Evolutionary conservation across 1,284 basidiomycete species (phyloP).

Genomic region (Tilletia setariae): DNA sequence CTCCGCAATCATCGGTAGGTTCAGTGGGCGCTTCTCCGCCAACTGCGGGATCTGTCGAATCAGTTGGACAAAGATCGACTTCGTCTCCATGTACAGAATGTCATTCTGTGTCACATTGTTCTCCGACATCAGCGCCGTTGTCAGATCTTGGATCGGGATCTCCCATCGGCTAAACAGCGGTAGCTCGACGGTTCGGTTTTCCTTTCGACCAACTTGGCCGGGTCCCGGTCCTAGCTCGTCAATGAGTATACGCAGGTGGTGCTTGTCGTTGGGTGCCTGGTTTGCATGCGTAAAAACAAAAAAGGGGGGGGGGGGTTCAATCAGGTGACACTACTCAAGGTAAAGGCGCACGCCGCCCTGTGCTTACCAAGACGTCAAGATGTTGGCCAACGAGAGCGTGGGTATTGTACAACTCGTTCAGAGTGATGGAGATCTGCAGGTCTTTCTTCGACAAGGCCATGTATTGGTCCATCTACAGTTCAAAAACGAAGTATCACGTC

Average conservation of each 20-base stretch:
- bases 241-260: constrained; percentile 90
- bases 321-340: too few relatives aligned
- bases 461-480: constrained; percentile 98
- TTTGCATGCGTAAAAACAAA: too few relatives aligned
- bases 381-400: constrained; percentile 92
- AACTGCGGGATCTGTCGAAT: constrained; percentile 87
- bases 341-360: too few relatives aligned
- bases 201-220: constrained; percentile 90
- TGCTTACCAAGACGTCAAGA: constrained; percentile 80
- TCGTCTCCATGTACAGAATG: constrained; percentile 99
- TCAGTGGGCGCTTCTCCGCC: constrained; percentile 79
- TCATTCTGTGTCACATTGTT: constrained; percentile 95
- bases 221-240: constrained; percentile 93
- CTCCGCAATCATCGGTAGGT: constrained; percentile 85
- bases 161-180: constrained; percentile 97
- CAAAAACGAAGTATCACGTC: too few relatives aligned
- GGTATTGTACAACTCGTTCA: constrained; percentile 98
- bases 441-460: constrained; percentile 99
- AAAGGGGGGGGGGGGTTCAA: too few relatives aligned
- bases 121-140: constrained; percentile 82
- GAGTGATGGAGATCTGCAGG: constrained; percentile 93
- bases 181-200: constrained; percentile 90
- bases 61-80: constrained; percentile 97
- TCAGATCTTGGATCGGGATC: constrained; percentile 94
- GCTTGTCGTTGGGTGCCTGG: constrained; percentile 85